Percentiles rank a stretch among this genome's conserved stretches.
Conservation (phyloP, 108 stramenopile species). For the Chaetoceros muelleri region DNA sequence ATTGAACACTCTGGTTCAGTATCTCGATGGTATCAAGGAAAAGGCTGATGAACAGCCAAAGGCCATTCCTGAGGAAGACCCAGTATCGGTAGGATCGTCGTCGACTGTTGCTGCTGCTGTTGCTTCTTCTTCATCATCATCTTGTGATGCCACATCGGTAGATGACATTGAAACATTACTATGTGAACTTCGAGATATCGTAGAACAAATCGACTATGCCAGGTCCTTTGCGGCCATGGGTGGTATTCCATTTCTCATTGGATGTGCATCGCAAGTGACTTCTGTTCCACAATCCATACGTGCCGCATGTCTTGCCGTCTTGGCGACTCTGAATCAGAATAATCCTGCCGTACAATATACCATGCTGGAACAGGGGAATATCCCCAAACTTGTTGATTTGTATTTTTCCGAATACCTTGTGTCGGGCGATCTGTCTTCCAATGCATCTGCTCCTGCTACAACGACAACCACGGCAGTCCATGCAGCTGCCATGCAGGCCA, state of each 20-base stretch:
- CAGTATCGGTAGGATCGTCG: conserved; percentile 6
- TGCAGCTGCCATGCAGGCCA: conserved; percentile 55
- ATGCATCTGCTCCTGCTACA: too few species aligned
- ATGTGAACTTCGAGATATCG: conserved; percentile 78
- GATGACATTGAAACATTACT: conserved; percentile 54
- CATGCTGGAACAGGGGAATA: conserved; percentile 48
- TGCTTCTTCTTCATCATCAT: too few species aligned
- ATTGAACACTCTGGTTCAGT: conserved; percentile 41
- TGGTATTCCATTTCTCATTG: conserved; percentile 61
- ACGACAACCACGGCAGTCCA: too few species aligned
- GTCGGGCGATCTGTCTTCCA: conserved; percentile 6
- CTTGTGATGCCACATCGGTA: conserved; percentile 17
- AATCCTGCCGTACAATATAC: conserved; percentile 77
- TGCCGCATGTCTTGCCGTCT: conserved; percentile 32
- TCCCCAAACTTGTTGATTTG: conserved; percentile 42
- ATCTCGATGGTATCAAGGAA: conserved; percentile 25
- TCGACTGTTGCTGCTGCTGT: conserved; percentile 17
- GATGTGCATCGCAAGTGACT: conserved; percentile 33
- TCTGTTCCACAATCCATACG: conserved; percentile 43
- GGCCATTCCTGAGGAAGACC: conserved; percentile 3
- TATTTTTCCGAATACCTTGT: conserved; percentile 27
- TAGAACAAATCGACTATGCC: conserved; percentile 86
- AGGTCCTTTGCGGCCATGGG: conserved; percentile 62
- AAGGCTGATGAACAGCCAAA: conserved; percentile 2
- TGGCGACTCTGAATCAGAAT: conserved; percentile 67